A percentile compares a stretch with the other conserved stretches of the same genome.
Evolutionary conservation across 345 rosid species (phyloP).

Genomic region (Bretschneidera sinensis): DNA sequence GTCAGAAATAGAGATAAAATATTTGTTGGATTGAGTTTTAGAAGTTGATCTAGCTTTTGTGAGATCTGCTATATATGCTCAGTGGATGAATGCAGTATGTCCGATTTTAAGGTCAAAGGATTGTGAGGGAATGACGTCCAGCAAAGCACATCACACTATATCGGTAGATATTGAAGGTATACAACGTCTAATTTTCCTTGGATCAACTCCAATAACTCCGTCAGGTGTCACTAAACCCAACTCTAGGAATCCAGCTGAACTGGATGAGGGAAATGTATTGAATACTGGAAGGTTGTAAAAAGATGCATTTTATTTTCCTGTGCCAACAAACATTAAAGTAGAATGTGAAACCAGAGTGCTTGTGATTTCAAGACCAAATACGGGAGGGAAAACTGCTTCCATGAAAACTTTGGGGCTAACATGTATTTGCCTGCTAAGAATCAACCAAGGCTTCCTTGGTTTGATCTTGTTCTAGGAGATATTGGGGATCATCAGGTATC

Average conservation of each 20-base stretch:
- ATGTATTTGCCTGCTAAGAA: slow-evolving; percentile 81
- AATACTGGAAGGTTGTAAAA: slow-evolving; percentile 18
- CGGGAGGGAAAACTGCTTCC: slow-evolving; percentile 96
- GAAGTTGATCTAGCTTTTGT: slow-evolving; percentile 86
- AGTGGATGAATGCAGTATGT: slow-evolving; percentile 58
- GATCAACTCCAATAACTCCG: slow-evolving; percentile 33
- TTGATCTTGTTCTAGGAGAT: slow-evolving; percentile 86
- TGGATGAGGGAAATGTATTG: slow-evolving; percentile 19
- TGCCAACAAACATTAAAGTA: slow-evolving; percentile 82
- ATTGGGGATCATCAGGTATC: slow-evolving; percentile 96
- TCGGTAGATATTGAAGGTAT: slow-evolving; percentile 65
- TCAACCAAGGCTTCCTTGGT: slow-evolving; percentile 84
- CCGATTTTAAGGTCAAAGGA: slow-evolving; percentile 45
- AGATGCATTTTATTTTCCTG: slow-evolving; percentile 46
- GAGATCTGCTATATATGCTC: slow-evolving; percentile 84
- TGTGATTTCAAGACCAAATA: slow-evolving; percentile 87
- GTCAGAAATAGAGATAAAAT: slow-evolving; percentile 38
- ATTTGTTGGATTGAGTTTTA: slow-evolving; percentile 54
- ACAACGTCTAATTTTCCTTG: slow-evolving; percentile 73
- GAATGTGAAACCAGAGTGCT: slow-evolving; percentile 59
- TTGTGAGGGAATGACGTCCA: slow-evolving; percentile 18
- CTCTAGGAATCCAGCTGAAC: slow-evolving; percentile 10
- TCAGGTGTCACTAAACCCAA: slow-evolving; percentile 16
- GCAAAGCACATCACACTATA: slow-evolving; percentile 20
- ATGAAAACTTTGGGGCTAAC: slow-evolving; percentile 93